These are phyloP conservation scores for Grosmannia huntii DNA, from an alignment of 2,329 filamentous ascomycete genomes.

Conservation along the genomic window DNA sequence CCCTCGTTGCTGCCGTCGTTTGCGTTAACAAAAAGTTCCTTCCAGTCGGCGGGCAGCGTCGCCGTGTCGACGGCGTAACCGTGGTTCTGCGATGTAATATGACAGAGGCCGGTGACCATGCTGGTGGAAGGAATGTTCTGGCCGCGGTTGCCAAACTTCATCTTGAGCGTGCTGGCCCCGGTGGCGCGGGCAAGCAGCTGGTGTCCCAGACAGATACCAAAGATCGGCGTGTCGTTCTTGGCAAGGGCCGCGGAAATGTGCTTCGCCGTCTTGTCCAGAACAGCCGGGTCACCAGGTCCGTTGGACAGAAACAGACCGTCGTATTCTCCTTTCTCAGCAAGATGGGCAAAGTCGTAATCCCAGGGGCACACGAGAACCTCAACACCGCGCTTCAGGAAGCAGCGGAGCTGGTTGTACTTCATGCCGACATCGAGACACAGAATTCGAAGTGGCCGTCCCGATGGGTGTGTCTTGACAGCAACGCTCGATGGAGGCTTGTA, in stretches of 20 bases:
- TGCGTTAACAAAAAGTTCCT: conserved; percentile 92
- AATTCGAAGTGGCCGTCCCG: conserved; percentile 74
- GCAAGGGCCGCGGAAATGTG: conserved; percentile 66
- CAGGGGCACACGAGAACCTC: conserved; percentile 92
- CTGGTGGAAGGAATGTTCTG: conserved; percentile 98
- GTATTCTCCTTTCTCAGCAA: conserved; percentile 69
- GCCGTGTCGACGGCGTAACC: conserved; percentile 82
- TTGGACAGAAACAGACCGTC: conserved; percentile 98
- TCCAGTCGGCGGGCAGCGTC: conserved; percentile 67
- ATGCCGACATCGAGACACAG: conserved; percentile 93
- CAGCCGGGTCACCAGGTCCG: conserved; percentile 87
- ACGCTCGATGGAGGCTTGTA: conserved; percentile 63
- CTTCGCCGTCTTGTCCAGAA: conserved; percentile 66
- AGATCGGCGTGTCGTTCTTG: conserved; percentile 73
- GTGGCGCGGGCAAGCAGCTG: conserved; percentile 82
- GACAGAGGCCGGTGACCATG: conserved; percentile 88
- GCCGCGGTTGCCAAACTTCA: conserved; percentile 98
- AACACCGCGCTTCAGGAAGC: conserved; percentile 78
- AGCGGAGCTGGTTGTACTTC: conserved; percentile 96
- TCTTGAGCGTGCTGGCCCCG: conserved; percentile 77
- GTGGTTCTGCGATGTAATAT: conserved; percentile 98
- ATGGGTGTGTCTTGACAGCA: conserved; percentile 74
- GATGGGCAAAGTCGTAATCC: conserved; percentile 78
- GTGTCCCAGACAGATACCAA: conserved; percentile 93
- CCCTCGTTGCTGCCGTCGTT: conserved; percentile 98